Evolutionary conservation across 768 basidiomycete species (phyloP).

Genomic region (Coprinopsis cinerea): DNA sequence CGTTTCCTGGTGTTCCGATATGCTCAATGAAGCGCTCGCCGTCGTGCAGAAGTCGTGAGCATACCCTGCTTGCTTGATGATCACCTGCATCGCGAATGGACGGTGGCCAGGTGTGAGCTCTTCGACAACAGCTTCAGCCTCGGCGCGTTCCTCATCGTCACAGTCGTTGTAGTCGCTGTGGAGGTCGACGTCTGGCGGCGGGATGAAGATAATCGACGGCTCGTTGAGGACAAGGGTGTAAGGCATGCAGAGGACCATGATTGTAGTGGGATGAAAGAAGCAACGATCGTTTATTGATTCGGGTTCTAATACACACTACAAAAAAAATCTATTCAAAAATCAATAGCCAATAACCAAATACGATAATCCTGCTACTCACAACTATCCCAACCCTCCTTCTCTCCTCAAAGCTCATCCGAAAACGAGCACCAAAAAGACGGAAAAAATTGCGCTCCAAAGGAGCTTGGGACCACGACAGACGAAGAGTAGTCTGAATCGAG

Average conservation of each 20-base stretch:
- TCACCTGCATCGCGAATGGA: conserved; percentile 26
- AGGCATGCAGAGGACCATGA: conserved; percentile 11
- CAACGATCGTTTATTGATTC: neutral
- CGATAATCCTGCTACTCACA: neutral
- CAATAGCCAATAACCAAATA: neutral
- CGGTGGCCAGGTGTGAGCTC: neutral
- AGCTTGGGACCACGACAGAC: conserved; percentile 36
- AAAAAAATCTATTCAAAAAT: no score
- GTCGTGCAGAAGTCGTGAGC: conserved; percentile 2
- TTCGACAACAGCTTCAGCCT: no score
- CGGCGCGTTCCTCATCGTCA: no score
- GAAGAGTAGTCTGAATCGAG: conserved; percentile 73
- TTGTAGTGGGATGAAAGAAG: neutral
- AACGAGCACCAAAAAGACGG: conserved; percentile 13
- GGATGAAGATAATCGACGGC: conserved; percentile 29
- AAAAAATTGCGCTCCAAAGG: conserved; percentile 20
- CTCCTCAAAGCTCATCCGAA: conserved; percentile 3
- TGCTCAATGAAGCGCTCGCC: no score
- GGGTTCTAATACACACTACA: no score
- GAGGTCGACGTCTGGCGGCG: conserved; percentile 11
- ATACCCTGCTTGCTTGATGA: conserved; percentile 24
- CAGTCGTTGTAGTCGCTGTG: neutral
- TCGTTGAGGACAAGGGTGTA: conserved; percentile 29
- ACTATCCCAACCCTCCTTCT: neutral
- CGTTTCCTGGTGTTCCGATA: conserved; percentile 13